A percentile compares a stretch with the other conserved stretches of the same genome.
These are phyloP conservation scores for Castanea sativa DNA, from an alignment of 306 rosid species.

Conservation along the genomic window DNA sequence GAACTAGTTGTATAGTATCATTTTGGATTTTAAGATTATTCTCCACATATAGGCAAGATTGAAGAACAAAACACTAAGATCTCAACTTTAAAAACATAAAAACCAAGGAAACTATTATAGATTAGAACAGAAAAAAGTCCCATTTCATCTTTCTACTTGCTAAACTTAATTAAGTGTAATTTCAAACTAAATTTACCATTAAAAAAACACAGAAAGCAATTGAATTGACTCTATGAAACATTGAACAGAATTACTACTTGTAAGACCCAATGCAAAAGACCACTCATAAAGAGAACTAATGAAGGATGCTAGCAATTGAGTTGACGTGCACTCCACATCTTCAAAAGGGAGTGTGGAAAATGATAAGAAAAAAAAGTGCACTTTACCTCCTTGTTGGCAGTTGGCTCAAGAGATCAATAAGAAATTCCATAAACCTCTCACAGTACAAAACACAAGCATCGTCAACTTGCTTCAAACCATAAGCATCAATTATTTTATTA, in stretches of 20 bases:
- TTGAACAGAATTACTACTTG: too few species aligned
- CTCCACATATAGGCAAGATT: background rate
- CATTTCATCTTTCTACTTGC: background rate
- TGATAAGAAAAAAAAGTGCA: background rate
- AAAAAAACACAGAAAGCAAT: background rate
- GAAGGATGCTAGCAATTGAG: too few species aligned
- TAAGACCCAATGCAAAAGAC: too few species aligned
- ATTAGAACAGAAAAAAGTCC: background rate
- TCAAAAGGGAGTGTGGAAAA: background rate
- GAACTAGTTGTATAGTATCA: background rate
- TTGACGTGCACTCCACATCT: too few species aligned
- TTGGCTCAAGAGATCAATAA: slow-evolving; percentile 96
- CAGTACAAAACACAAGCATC: slow-evolving; percentile 93
- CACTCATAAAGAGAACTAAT: too few species aligned
- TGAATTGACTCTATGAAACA: too few species aligned
- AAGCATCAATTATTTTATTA: slow-evolving; percentile 38
- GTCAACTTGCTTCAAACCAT: slow-evolving; percentile 43
- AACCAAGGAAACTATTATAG: background rate
- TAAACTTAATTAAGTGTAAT: background rate
- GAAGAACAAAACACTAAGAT: background rate
- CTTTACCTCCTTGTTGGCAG: slow-evolving; percentile 92
- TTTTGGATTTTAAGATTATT: background rate
- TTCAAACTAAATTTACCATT: background rate
- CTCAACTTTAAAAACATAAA: background rate
- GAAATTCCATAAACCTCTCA: slow-evolving; percentile 98